These are phyloP conservation scores for Sapria himalayana DNA, from an alignment of 345 rosid genomes.

Conservation along the genomic window DNA sequence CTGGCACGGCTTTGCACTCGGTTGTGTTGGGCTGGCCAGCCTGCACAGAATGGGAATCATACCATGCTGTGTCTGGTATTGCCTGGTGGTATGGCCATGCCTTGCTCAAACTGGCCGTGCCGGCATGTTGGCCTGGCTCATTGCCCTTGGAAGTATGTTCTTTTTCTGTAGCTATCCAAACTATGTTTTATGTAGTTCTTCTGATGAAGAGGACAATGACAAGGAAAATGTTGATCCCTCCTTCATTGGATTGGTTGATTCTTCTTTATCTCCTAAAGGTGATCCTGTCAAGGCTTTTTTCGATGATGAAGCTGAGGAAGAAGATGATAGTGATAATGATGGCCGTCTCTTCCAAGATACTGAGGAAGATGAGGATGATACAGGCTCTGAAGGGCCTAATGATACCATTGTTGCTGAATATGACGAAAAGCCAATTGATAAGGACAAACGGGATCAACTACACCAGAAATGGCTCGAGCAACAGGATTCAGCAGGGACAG, in stretches of 20 bases:
- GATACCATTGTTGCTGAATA: slow-evolving; percentile 57
- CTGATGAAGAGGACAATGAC: slow-evolving; percentile 33
- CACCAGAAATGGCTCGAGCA: slow-evolving; percentile 89
- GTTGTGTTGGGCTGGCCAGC: too few relatives aligned
- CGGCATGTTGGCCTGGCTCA: too few relatives aligned
- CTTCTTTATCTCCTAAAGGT: slow-evolving; percentile 24
- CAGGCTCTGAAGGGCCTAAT: slow-evolving; percentile 41
- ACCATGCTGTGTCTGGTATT: too few relatives aligned
- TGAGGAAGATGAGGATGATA: slow-evolving; percentile 43
- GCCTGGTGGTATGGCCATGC: too few relatives aligned
- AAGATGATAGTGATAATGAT: slow-evolving; percentile 87
- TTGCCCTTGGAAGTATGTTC: too few relatives aligned
- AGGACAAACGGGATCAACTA: slow-evolving; percentile 59
- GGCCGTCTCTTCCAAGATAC: slow-evolving; percentile 36
- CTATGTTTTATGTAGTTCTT: slow-evolving; percentile 16
- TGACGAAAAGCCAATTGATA: slow-evolving; percentile 48
- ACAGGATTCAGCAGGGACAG: slow-evolving; percentile 78
- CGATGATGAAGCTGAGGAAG: slow-evolving; percentile 89
- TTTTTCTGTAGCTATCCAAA: background rate
- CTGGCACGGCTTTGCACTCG: too few relatives aligned
- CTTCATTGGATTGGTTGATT: slow-evolving; percentile 13
- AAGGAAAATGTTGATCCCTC: slow-evolving; percentile 34
- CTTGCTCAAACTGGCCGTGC: too few relatives aligned
- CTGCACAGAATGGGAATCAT: too few relatives aligned
- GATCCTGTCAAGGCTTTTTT: slow-evolving; percentile 70